Evolutionary conservation across 495 filamentous ascomycete species (phyloP).

Genomic region (Talaromyces adpressus): DNA sequence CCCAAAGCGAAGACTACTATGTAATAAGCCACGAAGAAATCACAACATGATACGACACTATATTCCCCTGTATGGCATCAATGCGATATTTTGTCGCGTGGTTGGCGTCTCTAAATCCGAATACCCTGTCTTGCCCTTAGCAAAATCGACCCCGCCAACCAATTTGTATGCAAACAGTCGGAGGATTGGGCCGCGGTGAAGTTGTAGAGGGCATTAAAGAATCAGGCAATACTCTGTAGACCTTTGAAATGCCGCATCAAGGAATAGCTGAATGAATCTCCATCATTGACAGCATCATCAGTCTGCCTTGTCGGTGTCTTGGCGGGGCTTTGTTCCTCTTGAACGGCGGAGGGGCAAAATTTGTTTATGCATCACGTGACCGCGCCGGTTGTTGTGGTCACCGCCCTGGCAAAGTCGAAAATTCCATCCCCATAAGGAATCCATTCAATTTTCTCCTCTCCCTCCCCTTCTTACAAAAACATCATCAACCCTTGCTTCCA

Average conservation of each 20-base stretch:
- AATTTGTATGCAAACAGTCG: background rate
- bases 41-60: background rate
- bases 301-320: background rate
- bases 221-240: background rate
- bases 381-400: constrained; percentile 8
- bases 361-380: constrained; percentile 28
- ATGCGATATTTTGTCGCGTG: background rate
- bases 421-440: constrained; percentile 31
- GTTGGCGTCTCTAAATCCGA: background rate
- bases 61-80: background rate
- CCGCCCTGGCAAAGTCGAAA: constrained; percentile 36
- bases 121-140: background rate
- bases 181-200: background rate
- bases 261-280: too few species aligned
- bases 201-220: background rate
- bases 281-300: background rate
- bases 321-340: too few species aligned
- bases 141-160: background rate
- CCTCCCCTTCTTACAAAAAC: background rate
- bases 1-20: background rate
- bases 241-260: too few species aligned
- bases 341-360: constrained; percentile 7
- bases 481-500: constrained; percentile 6
- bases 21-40: background rate
- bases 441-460: background rate